These are phyloP conservation scores for Globisporangium cystogenes DNA, from an alignment of 352 stramenopile species.

Conservation along the genomic window DNA sequence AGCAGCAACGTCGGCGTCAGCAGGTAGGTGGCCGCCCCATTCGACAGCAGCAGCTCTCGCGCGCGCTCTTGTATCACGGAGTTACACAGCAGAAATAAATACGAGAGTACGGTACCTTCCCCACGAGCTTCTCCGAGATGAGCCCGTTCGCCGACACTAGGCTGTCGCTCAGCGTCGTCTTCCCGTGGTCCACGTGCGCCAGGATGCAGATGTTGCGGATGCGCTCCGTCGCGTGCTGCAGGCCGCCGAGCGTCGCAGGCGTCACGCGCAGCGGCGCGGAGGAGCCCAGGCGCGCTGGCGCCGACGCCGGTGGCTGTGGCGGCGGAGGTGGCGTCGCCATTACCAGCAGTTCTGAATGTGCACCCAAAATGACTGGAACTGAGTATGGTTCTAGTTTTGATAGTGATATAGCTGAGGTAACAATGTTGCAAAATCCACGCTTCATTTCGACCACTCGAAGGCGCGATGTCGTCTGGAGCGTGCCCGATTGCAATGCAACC, in stretches of 20 bases:
- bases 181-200: slow-evolving; percentile 93
- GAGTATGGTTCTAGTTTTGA: neutral
- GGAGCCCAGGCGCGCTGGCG: neutral
- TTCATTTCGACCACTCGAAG: too few species aligned
- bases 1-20: neutral
- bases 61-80: neutral
- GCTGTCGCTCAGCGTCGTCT: slow-evolving; percentile 92
- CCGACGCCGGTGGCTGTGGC: neutral
- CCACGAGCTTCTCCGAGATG: slow-evolving; percentile 95
- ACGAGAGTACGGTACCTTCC: slow-evolving; percentile 83
- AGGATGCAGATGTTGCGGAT: slow-evolving; percentile 96
- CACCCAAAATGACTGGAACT: neutral
- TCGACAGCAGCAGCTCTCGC: neutral
- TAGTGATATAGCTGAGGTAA: neutral
- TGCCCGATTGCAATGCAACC: too few species aligned
- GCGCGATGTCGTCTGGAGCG: too few species aligned
- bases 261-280: slow-evolving; percentile 28
- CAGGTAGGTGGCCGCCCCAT: too few species aligned
- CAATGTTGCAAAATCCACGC: too few species aligned
- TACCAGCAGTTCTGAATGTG: slow-evolving; percentile 2
- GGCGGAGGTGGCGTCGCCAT: slow-evolving; percentile 4
- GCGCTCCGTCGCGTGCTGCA: slow-evolving; percentile 72
- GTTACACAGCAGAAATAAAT: too few species aligned
- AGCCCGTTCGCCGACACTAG: slow-evolving; percentile 96
- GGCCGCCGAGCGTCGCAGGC: slow-evolving; percentile 35